Base-by-base conservation (phyloP, 768 basidiomycete species). In the Termitomyces sp. region DNA sequence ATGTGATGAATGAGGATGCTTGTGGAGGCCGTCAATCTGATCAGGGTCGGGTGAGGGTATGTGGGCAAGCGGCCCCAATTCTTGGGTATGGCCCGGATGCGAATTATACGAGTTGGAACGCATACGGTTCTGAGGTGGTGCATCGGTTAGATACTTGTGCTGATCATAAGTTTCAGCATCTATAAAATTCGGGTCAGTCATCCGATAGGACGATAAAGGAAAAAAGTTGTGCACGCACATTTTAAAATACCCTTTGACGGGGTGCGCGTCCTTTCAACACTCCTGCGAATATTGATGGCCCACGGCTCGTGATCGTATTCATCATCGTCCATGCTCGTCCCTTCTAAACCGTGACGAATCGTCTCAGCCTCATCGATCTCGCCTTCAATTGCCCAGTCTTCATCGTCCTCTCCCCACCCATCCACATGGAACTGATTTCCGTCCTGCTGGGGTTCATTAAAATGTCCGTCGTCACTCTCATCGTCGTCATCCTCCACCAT, bases 201-300 rank as follows among this genome's bases (percentile, higher is more conserved):
- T 42, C 18, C 20, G 36, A 7, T 36, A 26, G 28, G 32, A 20
- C 16, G 20, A 61, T 48, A 38, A 9, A n/a, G n/a, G n/a, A 56
- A 22, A 38, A 56, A 28, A 54, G 56, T 58, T 35, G 47, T 36
- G 58, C 46, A 82, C 87, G 69, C 71, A 92, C 92, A 72, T 77
- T 98, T 99, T 61, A 99, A 73, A 57, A 99, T 98, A 22, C 96
- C 93, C 70, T 80, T 91, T 30, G 84, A 73, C 3, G 92, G 94
- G 61, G 74, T 65, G 63, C 81, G 75, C 40, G 79, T 73, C 71
- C 83, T 75, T 76, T 95, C 87, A 28, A 87, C 64, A 68, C 87
- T 88, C 64, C 89, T 73, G 64, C 92, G 83, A 58, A 93, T 65
- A 61, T 86, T 79, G 35, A 82, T 76, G 44, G 88, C 91, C 92